Percentiles rank a stretch among this genome's conserved stretches.
These are phyloP conservation scores for Geopyxis carbonaria DNA, from an alignment of 495 filamentous ascomycete genomes.

Conservation along the genomic window DNA sequence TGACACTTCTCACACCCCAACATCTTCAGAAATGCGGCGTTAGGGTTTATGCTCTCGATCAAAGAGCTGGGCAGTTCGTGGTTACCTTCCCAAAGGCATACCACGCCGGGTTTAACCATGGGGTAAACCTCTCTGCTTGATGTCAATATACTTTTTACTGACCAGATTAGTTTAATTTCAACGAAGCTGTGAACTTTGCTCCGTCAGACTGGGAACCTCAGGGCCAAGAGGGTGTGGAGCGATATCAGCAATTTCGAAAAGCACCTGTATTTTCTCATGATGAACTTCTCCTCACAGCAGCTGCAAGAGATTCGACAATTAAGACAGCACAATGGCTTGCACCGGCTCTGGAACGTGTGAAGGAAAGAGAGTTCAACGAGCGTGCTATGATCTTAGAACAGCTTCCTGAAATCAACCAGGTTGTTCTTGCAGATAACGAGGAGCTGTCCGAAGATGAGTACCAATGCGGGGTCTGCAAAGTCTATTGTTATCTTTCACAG, in stretches of 20 bases:
- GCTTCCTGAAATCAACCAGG: constrained; percentile 37
- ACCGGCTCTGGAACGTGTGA: constrained; percentile 64
- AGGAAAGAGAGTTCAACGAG: constrained; percentile 50
- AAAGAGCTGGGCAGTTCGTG: constrained; percentile 88
- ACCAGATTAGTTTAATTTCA: constrained; percentile 86
- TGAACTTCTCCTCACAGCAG: constrained; percentile 77
- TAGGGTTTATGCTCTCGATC: constrained; percentile 79
- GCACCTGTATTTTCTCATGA: constrained; percentile 97
- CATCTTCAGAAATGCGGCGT: constrained; percentile 92
- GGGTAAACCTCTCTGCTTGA: constrained; percentile 26
- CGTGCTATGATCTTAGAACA: constrained; percentile 48
- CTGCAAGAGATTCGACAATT: constrained; percentile 61
- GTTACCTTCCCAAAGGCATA: constrained; percentile 89
- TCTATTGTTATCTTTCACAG: constrained; percentile 77
- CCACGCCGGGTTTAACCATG: constrained; percentile 86
- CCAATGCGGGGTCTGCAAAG: constrained; percentile 81
- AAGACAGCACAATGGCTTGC: constrained; percentile 89
- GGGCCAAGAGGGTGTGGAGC: constrained; percentile 69
- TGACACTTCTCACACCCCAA: constrained; percentile 83
- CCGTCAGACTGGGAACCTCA: constrained; percentile 93
- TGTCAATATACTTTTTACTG: constrained; percentile 19
- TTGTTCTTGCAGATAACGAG: constrained; percentile 38
- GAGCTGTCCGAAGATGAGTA: constrained; percentile 80
- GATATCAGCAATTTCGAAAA: constrained; percentile 71
- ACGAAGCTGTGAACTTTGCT: constrained; percentile 97